Evolutionary conservation across 257 asterid species (phyloP), one percentile per base, ranked within the genome.

Genomic region (Solanum lycopersicoides): DNA sequence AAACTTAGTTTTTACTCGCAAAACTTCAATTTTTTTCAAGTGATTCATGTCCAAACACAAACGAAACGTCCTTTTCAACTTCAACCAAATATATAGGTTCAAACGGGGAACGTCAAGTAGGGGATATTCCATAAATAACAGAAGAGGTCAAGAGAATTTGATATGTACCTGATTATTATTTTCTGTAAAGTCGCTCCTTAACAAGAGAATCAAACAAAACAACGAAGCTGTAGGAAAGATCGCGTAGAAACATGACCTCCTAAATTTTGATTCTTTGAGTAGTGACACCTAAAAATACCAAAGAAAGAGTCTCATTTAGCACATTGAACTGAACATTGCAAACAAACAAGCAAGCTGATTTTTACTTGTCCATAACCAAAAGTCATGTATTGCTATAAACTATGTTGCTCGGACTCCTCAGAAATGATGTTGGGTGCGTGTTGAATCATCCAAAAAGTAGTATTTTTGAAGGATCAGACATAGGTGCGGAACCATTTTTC

Each of bases 101-200:
- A 21, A 34, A 73, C 10, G 16, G 30, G 79, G 50, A 73, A 37
- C 7, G 0, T 80, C 10, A 18, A 15, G 84, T 28, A 80, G 18
- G 11, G 42, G 7, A 30, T 80, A 11, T 47, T 10, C 10, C 44
- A 30, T 47, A 47, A 28, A 47, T 68, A 30, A 80, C 44, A 47
- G 42, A 39, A 82, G 66, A 50, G 30, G 30, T 80, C 44, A 16
- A 47, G 68, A 28, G 44, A 80, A 80, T 47, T 9, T 1, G 8
- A 30, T 30, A 50, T 30, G 7, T 39, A 95, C 95, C 98, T 92
- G 92, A 87, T 91, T 93, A 85, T 86, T 76, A 68, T 60, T 87
- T 73, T 87, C 89, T 72, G 90, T 41, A 15, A 87, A 69, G 39
- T 80, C 75, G 63, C 89, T 87, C 89, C 95, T 90, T 23, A 91